Percentiles rank a stretch among this genome's conserved stretches.
phyloP scores from a whole-genome alignment of 768 basidiomycete genomes.

The Candolleomyces aberdarensis region DNA sequence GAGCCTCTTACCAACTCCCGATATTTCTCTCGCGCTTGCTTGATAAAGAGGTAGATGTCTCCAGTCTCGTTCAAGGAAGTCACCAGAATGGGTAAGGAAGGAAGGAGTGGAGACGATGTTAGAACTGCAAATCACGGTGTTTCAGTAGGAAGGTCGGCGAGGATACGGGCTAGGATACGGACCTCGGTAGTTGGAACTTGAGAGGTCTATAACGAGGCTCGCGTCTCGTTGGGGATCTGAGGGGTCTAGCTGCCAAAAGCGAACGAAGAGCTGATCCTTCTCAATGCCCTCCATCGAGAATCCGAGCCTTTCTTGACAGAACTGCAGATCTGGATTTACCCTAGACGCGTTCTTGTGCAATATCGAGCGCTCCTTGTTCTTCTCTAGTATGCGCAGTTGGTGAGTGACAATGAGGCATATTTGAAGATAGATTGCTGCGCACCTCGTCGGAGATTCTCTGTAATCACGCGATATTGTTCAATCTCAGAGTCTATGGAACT shows the following conservation, averaged over 20 bases:
- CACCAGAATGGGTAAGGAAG: slow-evolving; percentile 63
- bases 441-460: slow-evolving; percentile 67
- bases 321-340: slow-evolving; percentile 52
- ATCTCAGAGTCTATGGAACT: slow-evolving; percentile 64
- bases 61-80: slow-evolving; percentile 67
- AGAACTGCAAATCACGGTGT: slow-evolving; percentile 49
- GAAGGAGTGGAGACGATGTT: slow-evolving; percentile 72
- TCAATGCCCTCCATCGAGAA: slow-evolving; percentile 79
- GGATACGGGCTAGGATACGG: slow-evolving; percentile 11
- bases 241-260: slow-evolving; percentile 66
- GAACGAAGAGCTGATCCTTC: slow-evolving; percentile 66
- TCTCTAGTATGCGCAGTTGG: slow-evolving; percentile 41
- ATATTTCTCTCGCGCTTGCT: slow-evolving; percentile 58
- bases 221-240: slow-evolving; percentile 60
- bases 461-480: slow-evolving; percentile 63
- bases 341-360: slow-evolving; percentile 52
- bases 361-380: slow-evolving; percentile 58
- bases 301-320: slow-evolving; percentile 53
- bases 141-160: not conserved
- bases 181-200: slow-evolving; percentile 65
- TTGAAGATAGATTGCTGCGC: slow-evolving; percentile 11
- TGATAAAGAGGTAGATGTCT: slow-evolving; percentile 72
- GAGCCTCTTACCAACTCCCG: slow-evolving; percentile 23
- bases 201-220: slow-evolving; percentile 74
- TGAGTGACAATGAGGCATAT: not conserved